Evolutionary conservation across 805 yeast species (phyloP).

Genomic region (Deakozyma indianensis): DNA sequence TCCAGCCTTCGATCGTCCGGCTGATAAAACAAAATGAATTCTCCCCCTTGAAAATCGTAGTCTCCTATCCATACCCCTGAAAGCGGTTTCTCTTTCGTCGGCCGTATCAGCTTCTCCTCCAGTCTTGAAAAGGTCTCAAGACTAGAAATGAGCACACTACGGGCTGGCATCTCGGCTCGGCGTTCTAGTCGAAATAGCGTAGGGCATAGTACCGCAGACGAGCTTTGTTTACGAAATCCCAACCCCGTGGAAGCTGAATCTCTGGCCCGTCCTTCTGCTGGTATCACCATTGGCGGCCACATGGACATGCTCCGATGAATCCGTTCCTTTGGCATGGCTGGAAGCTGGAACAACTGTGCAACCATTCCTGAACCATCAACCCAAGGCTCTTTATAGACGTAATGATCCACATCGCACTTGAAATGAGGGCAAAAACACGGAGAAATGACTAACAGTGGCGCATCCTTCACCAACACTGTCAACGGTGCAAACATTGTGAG

Average conservation of each 20-base stretch:
- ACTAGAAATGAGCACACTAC: background rate
- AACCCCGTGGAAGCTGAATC: no score
- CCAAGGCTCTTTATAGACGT: background rate
- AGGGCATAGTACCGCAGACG: background rate
- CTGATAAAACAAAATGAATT: conserved; percentile 14
- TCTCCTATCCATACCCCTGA: conserved; percentile 18
- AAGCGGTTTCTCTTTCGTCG: conserved; percentile 9
- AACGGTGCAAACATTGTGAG: background rate
- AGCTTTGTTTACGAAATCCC: background rate
- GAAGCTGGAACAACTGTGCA: background rate
- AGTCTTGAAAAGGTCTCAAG: conserved; percentile 14
- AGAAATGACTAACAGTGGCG: background rate
- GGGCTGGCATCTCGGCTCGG: background rate
- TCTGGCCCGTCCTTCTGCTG: background rate
- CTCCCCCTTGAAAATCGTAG: conserved; percentile 9
- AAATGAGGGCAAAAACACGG: background rate
- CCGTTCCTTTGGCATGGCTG: background rate
- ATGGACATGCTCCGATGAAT: background rate
- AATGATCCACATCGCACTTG: background rate
- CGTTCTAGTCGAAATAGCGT: background rate
- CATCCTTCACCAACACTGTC: background rate
- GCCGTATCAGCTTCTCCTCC: conserved; percentile 4
- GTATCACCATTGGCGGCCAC: background rate
- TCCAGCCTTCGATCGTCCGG: conserved; percentile 12
- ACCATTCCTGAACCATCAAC: background rate